Conservation (phyloP, 2,329 filamentous ascomycete species). For the Byssothecium circinans region DNA sequence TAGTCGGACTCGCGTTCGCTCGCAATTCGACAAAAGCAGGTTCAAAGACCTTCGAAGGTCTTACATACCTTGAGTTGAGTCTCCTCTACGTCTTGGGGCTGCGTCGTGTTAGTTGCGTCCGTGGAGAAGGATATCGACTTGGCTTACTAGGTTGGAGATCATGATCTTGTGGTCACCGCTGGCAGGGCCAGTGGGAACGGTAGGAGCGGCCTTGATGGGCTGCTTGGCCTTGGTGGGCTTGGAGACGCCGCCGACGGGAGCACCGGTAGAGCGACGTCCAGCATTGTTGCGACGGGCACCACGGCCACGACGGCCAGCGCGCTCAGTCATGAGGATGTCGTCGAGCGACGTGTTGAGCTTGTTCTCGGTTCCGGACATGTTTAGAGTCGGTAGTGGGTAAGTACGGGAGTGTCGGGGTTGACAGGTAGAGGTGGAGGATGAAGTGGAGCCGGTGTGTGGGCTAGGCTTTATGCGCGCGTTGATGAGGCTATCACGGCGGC, state of each 20-base stretch:
- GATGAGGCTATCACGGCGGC: conserved; percentile 12
- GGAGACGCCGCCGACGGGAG: conserved; percentile 81
- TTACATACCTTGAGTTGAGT: conserved; percentile 99
- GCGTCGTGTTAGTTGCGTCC: conserved; percentile 50
- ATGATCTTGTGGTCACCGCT: conserved; percentile 91
- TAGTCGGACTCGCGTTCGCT: conserved; percentile 36
- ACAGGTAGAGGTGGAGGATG: conserved; percentile 14
- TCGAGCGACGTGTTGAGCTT: conserved; percentile 98
- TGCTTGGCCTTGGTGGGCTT: conserved; percentile 71
- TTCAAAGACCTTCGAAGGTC: conserved; percentile 56
- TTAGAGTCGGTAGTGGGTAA: conserved; percentile 16
- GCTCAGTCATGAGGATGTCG: conserved; percentile 85
- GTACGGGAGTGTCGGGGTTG: conserved; percentile 12
- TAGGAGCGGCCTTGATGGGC: conserved; percentile 62
- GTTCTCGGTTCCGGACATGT: conserved; percentile 66
- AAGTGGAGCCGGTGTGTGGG: conserved; percentile 3
- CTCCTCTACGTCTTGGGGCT: conserved; percentile 97
- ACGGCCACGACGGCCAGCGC: conserved; percentile 56
- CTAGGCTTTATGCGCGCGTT: conserved; percentile 3
- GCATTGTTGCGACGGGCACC: conserved; percentile 50
- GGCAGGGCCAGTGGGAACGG: conserved; percentile 61
- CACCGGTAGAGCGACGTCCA: conserved; percentile 57
- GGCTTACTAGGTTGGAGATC: conserved; percentile 94
- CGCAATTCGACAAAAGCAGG: conserved; percentile 39
- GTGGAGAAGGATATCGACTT: conserved; percentile 3